These are phyloP conservation scores for Yarrowia hollandica DNA, from an alignment of 805 yeast genomes.

Conservation along the genomic window DNA sequence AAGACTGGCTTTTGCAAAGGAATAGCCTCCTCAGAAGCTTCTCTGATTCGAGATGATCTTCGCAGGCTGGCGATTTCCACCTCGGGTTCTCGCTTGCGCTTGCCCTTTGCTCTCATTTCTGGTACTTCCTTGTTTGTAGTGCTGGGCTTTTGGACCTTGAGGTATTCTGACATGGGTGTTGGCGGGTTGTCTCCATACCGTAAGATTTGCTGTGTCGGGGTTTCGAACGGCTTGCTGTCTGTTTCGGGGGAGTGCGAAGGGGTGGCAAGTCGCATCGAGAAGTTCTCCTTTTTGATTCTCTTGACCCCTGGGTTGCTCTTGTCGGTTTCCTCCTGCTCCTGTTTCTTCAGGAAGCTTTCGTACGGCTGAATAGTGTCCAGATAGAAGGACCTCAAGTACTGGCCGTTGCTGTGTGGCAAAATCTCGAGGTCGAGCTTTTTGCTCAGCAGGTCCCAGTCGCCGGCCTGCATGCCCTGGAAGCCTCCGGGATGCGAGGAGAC, in stretches of 20 bases:
- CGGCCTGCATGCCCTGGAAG: conserved; percentile 4
- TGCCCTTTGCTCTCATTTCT: background rate
- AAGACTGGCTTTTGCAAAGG: background rate
- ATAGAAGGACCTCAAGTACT: conserved; percentile 12
- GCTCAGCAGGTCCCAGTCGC: conserved; percentile 14
- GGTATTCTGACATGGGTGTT: conserved; percentile 16
- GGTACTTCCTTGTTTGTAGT: background rate
- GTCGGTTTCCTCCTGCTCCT: background rate
- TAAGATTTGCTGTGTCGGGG: conserved; percentile 1
- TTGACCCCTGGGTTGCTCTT: background rate
- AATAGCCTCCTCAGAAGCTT: conserved; percentile 14
- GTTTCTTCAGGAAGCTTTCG: conserved; percentile 35
- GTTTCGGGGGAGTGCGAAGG: conserved; percentile 19
- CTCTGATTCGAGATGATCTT: conserved; percentile 8
- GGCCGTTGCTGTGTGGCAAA: conserved; percentile 20
- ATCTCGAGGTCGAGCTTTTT: conserved; percentile 11
- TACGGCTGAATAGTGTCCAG: conserved; percentile 35
- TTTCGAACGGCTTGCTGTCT: conserved; percentile 7
- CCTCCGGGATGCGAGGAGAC: conserved; percentile 36
- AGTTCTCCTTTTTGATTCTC: conserved; percentile 10
- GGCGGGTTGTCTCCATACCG: conserved; percentile 17
- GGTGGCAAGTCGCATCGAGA: conserved; percentile 14
- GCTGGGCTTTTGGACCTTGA: conserved; percentile 21
- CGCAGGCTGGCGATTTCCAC: conserved; percentile 20
- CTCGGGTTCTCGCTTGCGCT: conserved; percentile 18